These are phyloP conservation scores for Ogataea polymorpha DNA, from an alignment of 805 yeast species.

Conservation along the genomic window DNA sequence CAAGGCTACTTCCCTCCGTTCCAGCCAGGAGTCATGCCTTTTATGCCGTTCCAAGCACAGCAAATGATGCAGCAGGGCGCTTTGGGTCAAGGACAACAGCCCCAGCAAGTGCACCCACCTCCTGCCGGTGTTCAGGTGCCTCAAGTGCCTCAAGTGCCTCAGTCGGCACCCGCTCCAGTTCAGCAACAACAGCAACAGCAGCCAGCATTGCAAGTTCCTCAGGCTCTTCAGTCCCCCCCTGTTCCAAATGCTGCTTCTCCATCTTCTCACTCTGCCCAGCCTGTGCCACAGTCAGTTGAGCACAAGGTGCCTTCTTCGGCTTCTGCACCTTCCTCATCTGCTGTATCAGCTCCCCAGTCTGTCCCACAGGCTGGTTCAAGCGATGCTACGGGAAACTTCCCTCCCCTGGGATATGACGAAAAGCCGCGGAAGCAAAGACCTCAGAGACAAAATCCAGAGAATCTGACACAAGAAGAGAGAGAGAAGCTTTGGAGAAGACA, in stretches of 20 bases:
- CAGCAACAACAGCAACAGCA: not conserved
- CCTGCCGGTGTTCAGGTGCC: slow-evolving; percentile 18
- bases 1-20: slow-evolving; percentile 29
- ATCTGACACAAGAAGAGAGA: slow-evolving; percentile 69
- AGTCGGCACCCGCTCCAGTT: slow-evolving; percentile 8
- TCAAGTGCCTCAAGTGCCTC: slow-evolving; percentile 15
- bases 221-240: not conserved
- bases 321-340: not conserved
- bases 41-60: slow-evolving; percentile 19
- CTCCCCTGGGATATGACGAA: slow-evolving; percentile 12
- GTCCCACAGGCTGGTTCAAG: no score
- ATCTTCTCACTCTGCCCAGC: not conserved
- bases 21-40: slow-evolving; percentile 26
- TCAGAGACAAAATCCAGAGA: slow-evolving; percentile 34
- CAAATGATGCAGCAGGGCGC: slow-evolving; percentile 15
- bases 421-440: slow-evolving; percentile 22
- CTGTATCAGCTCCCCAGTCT: not conserved
- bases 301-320: not conserved
- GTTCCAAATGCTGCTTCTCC: not conserved
- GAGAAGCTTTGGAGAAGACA: slow-evolving; percentile 64
- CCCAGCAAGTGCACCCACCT: slow-evolving; percentile 19
- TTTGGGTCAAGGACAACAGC: slow-evolving; percentile 20
- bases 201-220: slow-evolving; percentile 17
- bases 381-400: slow-evolving; percentile 2
- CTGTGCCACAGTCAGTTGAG: no score